Evolutionary conservation across 2,329 filamentous ascomycete genomes (phyloP).

Genomic region (Chrysoporthe austroafricana): DNA sequence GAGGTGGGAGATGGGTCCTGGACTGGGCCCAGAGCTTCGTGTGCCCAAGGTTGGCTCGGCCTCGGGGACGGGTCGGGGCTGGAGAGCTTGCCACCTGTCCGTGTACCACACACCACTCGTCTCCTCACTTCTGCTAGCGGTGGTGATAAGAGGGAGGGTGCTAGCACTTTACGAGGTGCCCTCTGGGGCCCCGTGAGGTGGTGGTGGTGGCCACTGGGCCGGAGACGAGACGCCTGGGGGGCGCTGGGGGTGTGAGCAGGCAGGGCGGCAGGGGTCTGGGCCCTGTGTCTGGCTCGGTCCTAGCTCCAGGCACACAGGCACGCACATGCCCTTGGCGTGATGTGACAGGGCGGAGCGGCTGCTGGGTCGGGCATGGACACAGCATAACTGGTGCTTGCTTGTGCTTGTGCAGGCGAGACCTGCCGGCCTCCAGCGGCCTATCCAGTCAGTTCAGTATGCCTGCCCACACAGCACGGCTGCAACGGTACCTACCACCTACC

Average conservation of each 20-base stretch:
- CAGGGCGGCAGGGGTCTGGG: slow-evolving; percentile 9
- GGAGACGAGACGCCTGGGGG: slow-evolving; percentile 8
- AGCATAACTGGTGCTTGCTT: neutral
- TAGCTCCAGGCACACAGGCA: slow-evolving; percentile 28
- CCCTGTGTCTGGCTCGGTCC: slow-evolving; percentile 18
- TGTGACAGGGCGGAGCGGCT: slow-evolving; percentile 1
- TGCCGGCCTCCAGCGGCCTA: neutral
- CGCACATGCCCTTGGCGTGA: neutral
- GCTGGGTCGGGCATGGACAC: slow-evolving; percentile 25
- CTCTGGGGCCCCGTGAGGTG: slow-evolving; percentile 16
- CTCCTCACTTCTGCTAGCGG: slow-evolving; percentile 13
- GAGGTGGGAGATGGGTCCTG: neutral
- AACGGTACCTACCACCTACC: neutral
- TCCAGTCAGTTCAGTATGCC: too few relatives aligned
- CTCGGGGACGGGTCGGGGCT: slow-evolving; percentile 5
- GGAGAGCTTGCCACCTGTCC: slow-evolving; percentile 25
- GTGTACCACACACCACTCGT: slow-evolving; percentile 23
- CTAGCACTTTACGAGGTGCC: slow-evolving; percentile 21
- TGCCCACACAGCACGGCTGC: too few relatives aligned
- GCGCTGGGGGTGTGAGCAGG: neutral
- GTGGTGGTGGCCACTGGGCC: slow-evolving; percentile 15
- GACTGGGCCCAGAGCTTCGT: slow-evolving; percentile 4
- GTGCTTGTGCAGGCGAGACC: neutral
- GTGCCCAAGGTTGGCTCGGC: slow-evolving; percentile 5
- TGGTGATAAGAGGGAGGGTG: neutral